Evolutionary conservation across 768 basidiomycete genomes (phyloP), one percentile per base, ranked within the genome.

Genomic region (Tricholoma flavovirens): DNA sequence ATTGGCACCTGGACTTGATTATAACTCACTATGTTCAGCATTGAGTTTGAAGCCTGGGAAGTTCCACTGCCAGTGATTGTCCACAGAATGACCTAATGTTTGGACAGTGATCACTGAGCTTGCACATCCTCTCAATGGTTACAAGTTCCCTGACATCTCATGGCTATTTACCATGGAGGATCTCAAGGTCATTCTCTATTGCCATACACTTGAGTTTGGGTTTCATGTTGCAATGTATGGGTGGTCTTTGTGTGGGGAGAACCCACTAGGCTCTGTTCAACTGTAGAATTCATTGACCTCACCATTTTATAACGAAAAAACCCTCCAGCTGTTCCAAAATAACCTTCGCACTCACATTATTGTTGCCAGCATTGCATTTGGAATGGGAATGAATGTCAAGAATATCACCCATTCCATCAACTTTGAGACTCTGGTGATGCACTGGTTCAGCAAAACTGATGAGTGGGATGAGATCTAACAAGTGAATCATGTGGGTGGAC

Each of bases 241-340:
- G 10, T 58, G 57, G 57, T 30, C 19, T 19, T 22, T 38, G 38
- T 51, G 21, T n/a, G 49, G 40, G 22, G n/a, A 7, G 29, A 26
- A 45, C 15, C 50, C 14, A 1, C 30, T 56, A 10, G 26, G 22
- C n/a, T 33, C 38, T 22, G 51, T 56, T 7, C 24, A 32, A 22
- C 19, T 58, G 5, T 58, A 49, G 53, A 55, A 54, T 22, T 58
- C 57, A 30, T 22, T 58, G 4, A 54, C 57, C 4, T 58, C 57
- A 26, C 29, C 53, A 14, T 33, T 22, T 14, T 58, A 58, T 32
- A 58, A 58, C 30, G 29, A 26, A 36, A 43, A 32, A 2, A 58
- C 49, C 3, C 48, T 58, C 8, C 24, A 35, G 14, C 40, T 55
- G 8, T 58, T 55, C 24, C 46, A 51, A 2, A 14, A 55, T 11